A percentile compares a stretch with the other conserved stretches of the same genome.
Evolutionary conservation across 176 grass and related monocot genomes (phyloP).

Genomic region (Canna indica): DNA sequence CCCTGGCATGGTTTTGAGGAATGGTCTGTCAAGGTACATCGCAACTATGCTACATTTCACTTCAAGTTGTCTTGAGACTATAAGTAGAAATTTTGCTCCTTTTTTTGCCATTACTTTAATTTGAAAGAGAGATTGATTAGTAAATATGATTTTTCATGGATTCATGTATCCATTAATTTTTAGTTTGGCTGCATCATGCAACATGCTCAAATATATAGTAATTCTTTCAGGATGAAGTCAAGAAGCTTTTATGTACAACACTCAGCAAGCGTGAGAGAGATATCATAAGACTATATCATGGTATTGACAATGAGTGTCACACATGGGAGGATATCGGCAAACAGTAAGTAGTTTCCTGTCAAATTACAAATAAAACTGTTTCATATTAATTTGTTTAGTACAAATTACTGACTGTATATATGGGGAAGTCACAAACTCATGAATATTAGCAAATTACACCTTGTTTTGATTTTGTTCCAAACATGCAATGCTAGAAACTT

Average conservation of each 20-base stretch:
- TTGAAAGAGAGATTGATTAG: not conserved
- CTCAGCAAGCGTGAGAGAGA: constrained; percentile 75
- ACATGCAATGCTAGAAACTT: too few relatives aligned
- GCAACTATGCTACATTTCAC: not conserved
- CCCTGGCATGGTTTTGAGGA: constrained; percentile 88
- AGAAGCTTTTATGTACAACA: constrained; percentile 52
- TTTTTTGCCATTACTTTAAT: not conserved
- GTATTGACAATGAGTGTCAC: constrained; percentile 56
- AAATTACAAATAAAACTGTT: not conserved
- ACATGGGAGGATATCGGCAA: constrained; percentile 96
- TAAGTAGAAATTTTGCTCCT: not conserved
- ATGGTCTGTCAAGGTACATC: constrained; percentile 61
- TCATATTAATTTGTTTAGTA: not conserved
- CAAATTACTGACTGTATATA: too few relatives aligned
- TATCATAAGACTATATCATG: constrained; percentile 79
- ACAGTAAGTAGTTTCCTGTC: constrained; percentile 51
- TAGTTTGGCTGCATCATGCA: not conserved
- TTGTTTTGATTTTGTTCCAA: too few relatives aligned
- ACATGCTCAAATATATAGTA: constrained; percentile 6
- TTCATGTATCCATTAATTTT: not conserved
- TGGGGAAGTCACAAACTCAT: too few relatives aligned
- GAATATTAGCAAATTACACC: too few relatives aligned
- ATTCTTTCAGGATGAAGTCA: constrained; percentile 70
- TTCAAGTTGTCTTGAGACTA: not conserved
- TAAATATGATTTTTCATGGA: not conserved